Evolutionary conservation across 2,329 filamentous ascomycete genomes (phyloP).

Genomic region (Cladophialophora chaetospira): DNA sequence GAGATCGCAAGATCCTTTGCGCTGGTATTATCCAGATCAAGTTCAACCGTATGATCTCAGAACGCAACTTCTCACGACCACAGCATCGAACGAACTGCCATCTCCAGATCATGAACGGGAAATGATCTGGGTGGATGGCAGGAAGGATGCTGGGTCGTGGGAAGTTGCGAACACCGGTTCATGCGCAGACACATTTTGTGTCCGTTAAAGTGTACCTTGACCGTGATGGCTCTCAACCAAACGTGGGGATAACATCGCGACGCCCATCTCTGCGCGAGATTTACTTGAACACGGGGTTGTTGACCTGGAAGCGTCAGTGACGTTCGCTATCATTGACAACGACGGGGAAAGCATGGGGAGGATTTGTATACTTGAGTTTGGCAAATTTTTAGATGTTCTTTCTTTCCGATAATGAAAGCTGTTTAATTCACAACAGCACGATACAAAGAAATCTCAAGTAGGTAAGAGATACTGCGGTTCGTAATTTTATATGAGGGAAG

Average conservation of each 20-base stretch:
- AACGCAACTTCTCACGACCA: slow-evolving; percentile 40
- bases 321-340: neutral
- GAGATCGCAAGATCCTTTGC: slow-evolving; percentile 96
- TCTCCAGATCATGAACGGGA: slow-evolving; percentile 30
- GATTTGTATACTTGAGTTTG: neutral
- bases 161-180: slow-evolving; percentile 64
- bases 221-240: slow-evolving; percentile 36
- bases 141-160: slow-evolving; percentile 14
- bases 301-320: slow-evolving; percentile 13
- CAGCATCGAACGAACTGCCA: slow-evolving; percentile 22
- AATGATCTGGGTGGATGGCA: slow-evolving; percentile 33
- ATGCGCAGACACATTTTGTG: slow-evolving; percentile 50
- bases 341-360: neutral
- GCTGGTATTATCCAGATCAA: slow-evolving; percentile 99
- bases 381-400: neutral
- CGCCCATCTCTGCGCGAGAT: slow-evolving; percentile 25
- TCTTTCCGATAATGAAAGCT: neutral
- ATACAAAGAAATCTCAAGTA: neutral
- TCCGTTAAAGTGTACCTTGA: slow-evolving; percentile 50
- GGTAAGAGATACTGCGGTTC: neutral
- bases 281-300: slow-evolving; percentile 15
- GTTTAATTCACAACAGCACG: no score
- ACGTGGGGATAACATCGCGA: slow-evolving; percentile 28
- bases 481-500: neutral
- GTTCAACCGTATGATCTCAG: slow-evolving; percentile 95